Percentiles rank a stretch among this genome's conserved stretches.
Conservation (phyloP, 2,329 filamentous ascomycete genomes). For the Orbilia quercus region DNA sequence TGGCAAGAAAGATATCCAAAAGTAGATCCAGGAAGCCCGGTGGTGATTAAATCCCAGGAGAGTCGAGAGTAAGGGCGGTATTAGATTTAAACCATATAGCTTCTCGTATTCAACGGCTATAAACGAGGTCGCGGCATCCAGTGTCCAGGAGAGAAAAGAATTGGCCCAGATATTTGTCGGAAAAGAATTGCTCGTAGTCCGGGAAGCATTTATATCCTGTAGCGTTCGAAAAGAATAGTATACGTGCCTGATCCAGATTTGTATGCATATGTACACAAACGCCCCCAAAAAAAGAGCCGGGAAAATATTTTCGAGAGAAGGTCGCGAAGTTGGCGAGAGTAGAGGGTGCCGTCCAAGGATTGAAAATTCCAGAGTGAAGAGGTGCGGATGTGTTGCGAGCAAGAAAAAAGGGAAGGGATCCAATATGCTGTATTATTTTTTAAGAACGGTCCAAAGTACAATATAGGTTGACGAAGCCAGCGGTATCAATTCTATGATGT, state of each 20-base stretch:
- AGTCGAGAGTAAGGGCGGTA: slow-evolving; percentile 12
- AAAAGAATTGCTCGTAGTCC: slow-evolving; percentile 4
- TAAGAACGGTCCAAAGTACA: not conserved
- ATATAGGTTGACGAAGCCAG: slow-evolving; percentile 8
- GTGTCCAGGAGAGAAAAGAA: slow-evolving; percentile 19
- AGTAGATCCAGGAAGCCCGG: slow-evolving; percentile 23
- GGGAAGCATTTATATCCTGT: slow-evolving; percentile 30
- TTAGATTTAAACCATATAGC: not conserved
- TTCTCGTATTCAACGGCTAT: not conserved
- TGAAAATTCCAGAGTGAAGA: slow-evolving; percentile 9
- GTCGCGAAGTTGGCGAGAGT: slow-evolving; percentile 9
- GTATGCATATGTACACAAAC: slow-evolving; percentile 51
- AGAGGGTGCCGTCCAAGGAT: slow-evolving; percentile 11
- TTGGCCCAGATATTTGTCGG: not conserved
- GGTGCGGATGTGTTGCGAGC: not conserved
- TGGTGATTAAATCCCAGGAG: slow-evolving; percentile 19
- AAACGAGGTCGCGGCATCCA: not conserved
- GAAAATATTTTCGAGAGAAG: slow-evolving; percentile 4
- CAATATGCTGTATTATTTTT: not conserved
- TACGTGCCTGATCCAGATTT: slow-evolving; percentile 44
- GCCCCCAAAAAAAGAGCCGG: slow-evolving; percentile 32
- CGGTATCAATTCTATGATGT: slow-evolving; percentile 5
- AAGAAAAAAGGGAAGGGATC: not conserved
- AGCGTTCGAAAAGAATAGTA: slow-evolving; percentile 32
- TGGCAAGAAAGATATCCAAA: slow-evolving; percentile 20